A percentile compares a stretch with the other conserved stretches of the same genome.
Evolutionary conservation across 2,329 filamentous ascomycete species (phyloP).

Genomic region (Fusarium xylarioides): DNA sequence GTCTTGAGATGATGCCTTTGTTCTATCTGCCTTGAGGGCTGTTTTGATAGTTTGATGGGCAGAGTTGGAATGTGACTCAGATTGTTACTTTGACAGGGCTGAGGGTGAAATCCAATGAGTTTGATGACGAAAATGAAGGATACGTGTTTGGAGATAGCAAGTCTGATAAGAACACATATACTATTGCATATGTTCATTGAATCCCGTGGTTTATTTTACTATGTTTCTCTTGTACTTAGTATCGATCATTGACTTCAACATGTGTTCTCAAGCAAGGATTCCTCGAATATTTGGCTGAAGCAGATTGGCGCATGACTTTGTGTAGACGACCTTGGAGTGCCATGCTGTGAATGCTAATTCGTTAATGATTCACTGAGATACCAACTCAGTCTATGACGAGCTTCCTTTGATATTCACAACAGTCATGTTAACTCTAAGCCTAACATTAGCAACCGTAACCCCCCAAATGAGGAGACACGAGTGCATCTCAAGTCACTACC

Average conservation of each 20-base stretch:
- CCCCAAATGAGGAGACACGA: conserved; percentile 2
- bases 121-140: background rate
- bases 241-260: background rate
- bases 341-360: background rate
- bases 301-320: background rate
- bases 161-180: background rate
- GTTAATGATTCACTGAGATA: background rate
- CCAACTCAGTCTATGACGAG: background rate
- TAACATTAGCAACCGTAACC: background rate
- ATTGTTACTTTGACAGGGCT: background rate
- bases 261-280: background rate
- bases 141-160: background rate
- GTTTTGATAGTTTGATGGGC: background rate
- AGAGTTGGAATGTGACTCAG: background rate
- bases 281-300: background rate
- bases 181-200: background rate
- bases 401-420: conserved; percentile 9
- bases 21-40: background rate
- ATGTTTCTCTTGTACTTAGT: background rate
- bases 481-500: conserved; percentile 1
- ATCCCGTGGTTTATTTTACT: background rate
- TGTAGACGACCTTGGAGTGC: background rate
- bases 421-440: conserved; percentile 20
- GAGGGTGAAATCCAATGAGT: background rate
- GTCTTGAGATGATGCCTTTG: background rate